Evolutionary conservation across 192 early-diverging fungal species (phyloP), one percentile per base, ranked within the genome.

Genomic region (Linderina pennispora): DNA sequence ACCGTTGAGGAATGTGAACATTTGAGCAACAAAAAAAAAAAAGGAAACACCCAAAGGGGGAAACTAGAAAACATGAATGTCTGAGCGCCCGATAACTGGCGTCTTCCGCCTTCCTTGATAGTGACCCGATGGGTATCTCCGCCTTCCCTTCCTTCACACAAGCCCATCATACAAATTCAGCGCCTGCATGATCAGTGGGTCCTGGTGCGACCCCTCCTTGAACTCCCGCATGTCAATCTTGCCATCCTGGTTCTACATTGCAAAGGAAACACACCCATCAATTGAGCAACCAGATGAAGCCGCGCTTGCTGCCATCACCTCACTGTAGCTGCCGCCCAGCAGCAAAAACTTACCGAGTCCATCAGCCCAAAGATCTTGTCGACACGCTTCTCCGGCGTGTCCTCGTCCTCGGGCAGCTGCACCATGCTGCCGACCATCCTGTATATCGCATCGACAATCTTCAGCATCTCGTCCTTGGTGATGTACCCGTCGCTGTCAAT

Each of bases 381-480:
- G 8, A 94, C 93, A 13, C 91, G 79, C 60, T 91, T 89, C 48
- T 90, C 82, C 3, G 91, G 87, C 17, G 90, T 93, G 52, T 89
- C 88, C 57, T 97, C 93, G 65, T 97, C 93, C 26, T 78, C 70
- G 25, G 91, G 88, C 47, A 94, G 66, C 53, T 90, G 88, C 28
- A 90, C 84, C 85, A 89, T 92, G 57, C 79, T 86, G 5, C 90
- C 91, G 0, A 97, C 89, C 87, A 92, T 92, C 45, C 85, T 86
- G 67, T 94, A 97, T 43, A 97, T 92, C 8, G 93, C 88, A 45
- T 91, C 87, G n/a, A 94, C 91, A 39, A 97, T 89, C 45, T 68
- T 67, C 25, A 88, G 50, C 93, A 97, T 92, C 73, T 97, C 94
- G 14, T 86, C 85, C 23, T 81, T 78, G 13, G 87, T 86, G 47